Conservation (phyloP, 176 grass and related monocot genomes). For the Oryza rufipogon region DNA sequence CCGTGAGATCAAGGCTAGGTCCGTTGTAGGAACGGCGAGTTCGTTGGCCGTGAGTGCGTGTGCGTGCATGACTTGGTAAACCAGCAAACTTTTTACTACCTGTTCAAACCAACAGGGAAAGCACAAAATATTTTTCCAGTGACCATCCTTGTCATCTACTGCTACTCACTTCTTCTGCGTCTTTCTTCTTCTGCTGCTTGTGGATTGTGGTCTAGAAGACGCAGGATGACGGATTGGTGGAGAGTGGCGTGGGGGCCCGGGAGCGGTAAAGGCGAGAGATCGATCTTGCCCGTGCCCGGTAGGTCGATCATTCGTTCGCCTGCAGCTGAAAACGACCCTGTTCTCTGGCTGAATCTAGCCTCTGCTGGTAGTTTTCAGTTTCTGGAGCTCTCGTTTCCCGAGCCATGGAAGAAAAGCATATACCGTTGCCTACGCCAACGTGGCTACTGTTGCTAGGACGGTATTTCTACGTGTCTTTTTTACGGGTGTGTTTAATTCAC, state of each 20-base stretch:
- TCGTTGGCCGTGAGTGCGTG: slow-evolving; percentile 18
- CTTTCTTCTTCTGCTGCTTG: background rate
- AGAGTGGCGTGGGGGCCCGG: background rate
- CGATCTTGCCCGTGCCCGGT: slow-evolving; percentile 4
- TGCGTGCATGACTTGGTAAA: slow-evolving; percentile 44
- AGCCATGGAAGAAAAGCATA: slow-evolving; percentile 8
- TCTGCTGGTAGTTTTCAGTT: background rate
- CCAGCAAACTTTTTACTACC: slow-evolving; percentile 41
- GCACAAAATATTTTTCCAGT: slow-evolving; percentile 12
- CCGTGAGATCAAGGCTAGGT: background rate
- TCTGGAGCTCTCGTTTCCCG: slow-evolving; percentile 1
- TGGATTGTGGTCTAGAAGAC: slow-evolving; percentile 20
- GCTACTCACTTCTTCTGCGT: background rate
- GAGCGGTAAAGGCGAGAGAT: slow-evolving; percentile 29
- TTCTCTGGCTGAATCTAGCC: slow-evolving; percentile 38
- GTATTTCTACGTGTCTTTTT: background rate
- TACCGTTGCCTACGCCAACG: background rate
- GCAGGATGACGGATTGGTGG: background rate
- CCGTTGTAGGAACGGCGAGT: slow-evolving; percentile 10
- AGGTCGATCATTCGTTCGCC: background rate
- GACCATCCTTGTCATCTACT: slow-evolving; percentile 17
- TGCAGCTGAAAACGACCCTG: slow-evolving; percentile 43
- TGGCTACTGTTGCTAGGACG: background rate
- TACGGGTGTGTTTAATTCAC: no score
- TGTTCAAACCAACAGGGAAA: slow-evolving; percentile 43